Percentiles rank a stretch among this genome's conserved stretches.
Evolutionary conservation across 495 filamentous ascomycete genomes (phyloP).

Genomic region (Penicillium goetzii): DNA sequence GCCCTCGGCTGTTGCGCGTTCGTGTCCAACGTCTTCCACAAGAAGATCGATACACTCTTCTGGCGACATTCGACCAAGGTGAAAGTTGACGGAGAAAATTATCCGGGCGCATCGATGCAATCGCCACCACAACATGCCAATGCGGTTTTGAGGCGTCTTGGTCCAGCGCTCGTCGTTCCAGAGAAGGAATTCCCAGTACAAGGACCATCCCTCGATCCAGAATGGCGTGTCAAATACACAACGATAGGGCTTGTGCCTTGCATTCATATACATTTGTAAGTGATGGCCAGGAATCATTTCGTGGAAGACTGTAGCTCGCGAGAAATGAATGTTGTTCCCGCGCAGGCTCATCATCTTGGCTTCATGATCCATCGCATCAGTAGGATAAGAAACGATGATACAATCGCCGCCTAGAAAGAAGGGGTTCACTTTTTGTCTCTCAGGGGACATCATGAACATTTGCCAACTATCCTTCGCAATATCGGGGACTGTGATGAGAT

Average conservation of each 20-base stretch:
- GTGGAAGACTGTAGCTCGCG: constrained; percentile 56
- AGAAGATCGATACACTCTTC: constrained; percentile 54
- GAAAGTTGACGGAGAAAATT: constrained; percentile 55
- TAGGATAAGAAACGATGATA: constrained; percentile 57
- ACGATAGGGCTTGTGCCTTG: constrained; percentile 49
- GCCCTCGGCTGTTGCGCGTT: constrained; percentile 58
- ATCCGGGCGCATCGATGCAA: constrained; percentile 59
- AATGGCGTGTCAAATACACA: constrained; percentile 55
- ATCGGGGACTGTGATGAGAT: constrained; percentile 54
- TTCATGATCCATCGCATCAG: constrained; percentile 49
- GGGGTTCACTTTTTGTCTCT: constrained; percentile 51
- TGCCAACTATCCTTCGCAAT: constrained; percentile 52
- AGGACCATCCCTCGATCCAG: constrained; percentile 58
- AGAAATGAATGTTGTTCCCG: constrained; percentile 56
- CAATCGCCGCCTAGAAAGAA: constrained; percentile 56
- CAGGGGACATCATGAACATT: constrained; percentile 57
- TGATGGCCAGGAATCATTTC: constrained; percentile 61
- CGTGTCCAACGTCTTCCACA: constrained; percentile 48
- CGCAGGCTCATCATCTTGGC: constrained; percentile 57
- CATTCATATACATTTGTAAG: constrained; percentile 49
- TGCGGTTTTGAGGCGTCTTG: constrained; percentile 47
- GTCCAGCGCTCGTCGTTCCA: constrained; percentile 47
- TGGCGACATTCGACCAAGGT: constrained; percentile 49
- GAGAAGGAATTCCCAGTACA: constrained; percentile 55
- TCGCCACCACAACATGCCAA: constrained; percentile 55